phyloP scores from a whole-genome alignment of 2,329 filamentous ascomycete species.

The Chaetomium strumarium region DNA sequence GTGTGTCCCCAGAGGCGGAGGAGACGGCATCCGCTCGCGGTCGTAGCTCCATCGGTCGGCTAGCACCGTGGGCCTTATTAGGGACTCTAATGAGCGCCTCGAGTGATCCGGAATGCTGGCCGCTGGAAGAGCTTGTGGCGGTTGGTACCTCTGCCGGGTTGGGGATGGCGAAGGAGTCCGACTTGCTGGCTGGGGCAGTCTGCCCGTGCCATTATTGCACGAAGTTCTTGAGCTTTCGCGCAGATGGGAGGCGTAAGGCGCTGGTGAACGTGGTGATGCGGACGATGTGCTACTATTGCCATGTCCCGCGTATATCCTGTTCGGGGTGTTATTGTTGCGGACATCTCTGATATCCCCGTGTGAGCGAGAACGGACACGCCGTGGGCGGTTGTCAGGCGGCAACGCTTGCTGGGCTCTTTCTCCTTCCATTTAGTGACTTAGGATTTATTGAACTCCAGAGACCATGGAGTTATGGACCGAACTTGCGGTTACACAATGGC shows the following conservation, averaged over 20 bases:
- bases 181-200: neutral
- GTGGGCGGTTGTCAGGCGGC: neutral
- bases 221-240: neutral
- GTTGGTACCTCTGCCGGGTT: neutral
- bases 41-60: slow-evolving; percentile 16
- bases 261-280: neutral
- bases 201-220: slow-evolving; percentile 10
- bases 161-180: slow-evolving; percentile 2
- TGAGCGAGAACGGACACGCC: neutral
- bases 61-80: neutral
- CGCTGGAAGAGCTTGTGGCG: neutral
- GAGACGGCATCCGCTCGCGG: slow-evolving; percentile 14
- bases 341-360: neutral
- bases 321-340: neutral
- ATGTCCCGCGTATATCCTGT: neutral
- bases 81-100: neutral
- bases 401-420: neutral
- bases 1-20: neutral
- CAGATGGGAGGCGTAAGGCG: neutral
- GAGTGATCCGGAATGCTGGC: slow-evolving; percentile 4
- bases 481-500: too few relatives aligned
- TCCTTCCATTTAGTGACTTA: neutral
- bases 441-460: too few relatives aligned
- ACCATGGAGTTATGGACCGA: neutral
- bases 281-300: neutral